Conservation (phyloP, 257 asterid species). For the Phtheirospermum japonicum region DNA sequence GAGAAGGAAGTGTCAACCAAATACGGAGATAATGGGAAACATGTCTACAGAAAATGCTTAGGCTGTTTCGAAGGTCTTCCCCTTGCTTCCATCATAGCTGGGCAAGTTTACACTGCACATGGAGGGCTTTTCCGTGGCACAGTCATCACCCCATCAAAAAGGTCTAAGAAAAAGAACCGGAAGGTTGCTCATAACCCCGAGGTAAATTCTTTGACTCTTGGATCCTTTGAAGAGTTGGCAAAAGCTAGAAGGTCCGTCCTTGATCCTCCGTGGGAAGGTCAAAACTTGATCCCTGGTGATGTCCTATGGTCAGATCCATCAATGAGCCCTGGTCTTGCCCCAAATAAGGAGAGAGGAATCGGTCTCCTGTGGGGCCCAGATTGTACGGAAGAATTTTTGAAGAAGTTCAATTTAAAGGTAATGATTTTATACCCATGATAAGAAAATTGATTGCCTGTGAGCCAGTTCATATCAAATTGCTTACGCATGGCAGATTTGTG, state of each 20-base stretch:
- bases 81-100: conserved; percentile 88
- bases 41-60: conserved; percentile 90
- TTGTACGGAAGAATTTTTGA: conserved; percentile 87
- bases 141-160: conserved; percentile 58
- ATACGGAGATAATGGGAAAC: conserved; percentile 86
- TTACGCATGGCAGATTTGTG: neutral
- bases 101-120: conserved; percentile 84
- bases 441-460: conserved; percentile 3
- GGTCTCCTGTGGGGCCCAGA: conserved; percentile 98
- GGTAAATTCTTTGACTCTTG: conserved; percentile 51
- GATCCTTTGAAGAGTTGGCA: conserved; percentile 84
- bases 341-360: conserved; percentile 87
- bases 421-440: conserved; percentile 1
- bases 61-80: conserved; percentile 99
- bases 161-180: conserved; percentile 82
- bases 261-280: conserved; percentile 99
- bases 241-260: conserved; percentile 95
- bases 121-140: conserved; percentile 94
- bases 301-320: conserved; percentile 98
- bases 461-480: neutral
- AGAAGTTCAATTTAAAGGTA: conserved; percentile 72
- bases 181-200: conserved; percentile 58
- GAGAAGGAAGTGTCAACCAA: conserved; percentile 83
- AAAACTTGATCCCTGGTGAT: conserved; percentile 93
- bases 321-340: conserved; percentile 80